Conservation (phyloP, 108 stramenopile genomes). For the Parmales sp. region DNA sequence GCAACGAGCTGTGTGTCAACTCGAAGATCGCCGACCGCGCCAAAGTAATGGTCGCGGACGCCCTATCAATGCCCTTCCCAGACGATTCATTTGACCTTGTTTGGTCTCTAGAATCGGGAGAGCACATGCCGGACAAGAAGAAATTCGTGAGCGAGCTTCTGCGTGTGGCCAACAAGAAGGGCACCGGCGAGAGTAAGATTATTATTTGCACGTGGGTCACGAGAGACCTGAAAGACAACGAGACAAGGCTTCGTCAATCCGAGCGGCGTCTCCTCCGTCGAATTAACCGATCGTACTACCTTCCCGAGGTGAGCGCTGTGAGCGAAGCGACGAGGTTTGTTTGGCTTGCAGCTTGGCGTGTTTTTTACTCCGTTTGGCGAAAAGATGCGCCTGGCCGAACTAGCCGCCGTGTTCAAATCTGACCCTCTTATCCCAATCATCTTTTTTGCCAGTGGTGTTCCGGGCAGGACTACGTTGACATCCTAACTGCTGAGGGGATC, state of each 20-base stretch:
- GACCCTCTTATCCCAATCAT: too few relatives aligned
- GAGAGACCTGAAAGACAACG: slow-evolving; percentile 71
- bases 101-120: slow-evolving; percentile 87
- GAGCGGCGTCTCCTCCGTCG: slow-evolving; percentile 28
- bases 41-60: slow-evolving; percentile 73
- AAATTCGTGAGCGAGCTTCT: slow-evolving; percentile 80
- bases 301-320: too few relatives aligned
- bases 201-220: slow-evolving; percentile 91
- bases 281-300: slow-evolving; percentile 82
- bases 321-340: too few relatives aligned
- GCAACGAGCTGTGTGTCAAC: slow-evolving; percentile 67
- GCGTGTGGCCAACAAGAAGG: slow-evolving; percentile 63
- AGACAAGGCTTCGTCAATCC: slow-evolving; percentile 22
- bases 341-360: too few relatives aligned
- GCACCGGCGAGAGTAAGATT: slow-evolving; percentile 37
- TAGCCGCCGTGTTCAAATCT: too few relatives aligned
- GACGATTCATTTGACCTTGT: slow-evolving; percentile 80
- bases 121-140: slow-evolving; percentile 93
- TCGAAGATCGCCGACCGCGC: slow-evolving; percentile 59
- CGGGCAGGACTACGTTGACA: slow-evolving; percentile 57
- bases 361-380: too few relatives aligned
- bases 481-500: slow-evolving; percentile 42
- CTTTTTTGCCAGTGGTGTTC: slow-evolving; percentile 83
- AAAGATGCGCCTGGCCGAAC: too few relatives aligned
- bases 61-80: slow-evolving; percentile 75